Evolutionary conservation across 352 stramenopile genomes (phyloP).

Genomic region (Globisporangium orthogonon): DNA sequence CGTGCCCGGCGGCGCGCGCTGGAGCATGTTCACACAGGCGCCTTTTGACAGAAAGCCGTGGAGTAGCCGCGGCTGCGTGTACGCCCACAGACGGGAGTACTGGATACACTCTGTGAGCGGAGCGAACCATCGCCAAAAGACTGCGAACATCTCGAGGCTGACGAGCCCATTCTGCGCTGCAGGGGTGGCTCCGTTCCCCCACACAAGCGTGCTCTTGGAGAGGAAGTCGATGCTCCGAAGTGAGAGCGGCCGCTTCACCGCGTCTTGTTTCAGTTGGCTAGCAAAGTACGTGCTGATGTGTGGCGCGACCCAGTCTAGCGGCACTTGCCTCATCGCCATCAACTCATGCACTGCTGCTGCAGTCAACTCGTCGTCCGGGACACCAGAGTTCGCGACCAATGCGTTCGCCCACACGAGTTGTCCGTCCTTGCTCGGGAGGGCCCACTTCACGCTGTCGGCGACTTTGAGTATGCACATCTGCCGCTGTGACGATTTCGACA

Average conservation of each 20-base stretch:
- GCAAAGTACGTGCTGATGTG: conserved; percentile 77
- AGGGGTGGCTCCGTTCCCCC: conserved; percentile 33
- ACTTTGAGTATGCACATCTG: conserved; percentile 51
- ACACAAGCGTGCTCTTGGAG: conserved; percentile 63
- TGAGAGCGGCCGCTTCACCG: conserved; percentile 59
- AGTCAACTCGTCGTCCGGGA: conserved; percentile 15
- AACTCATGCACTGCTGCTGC: conserved; percentile 31
- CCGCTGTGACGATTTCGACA: conserved; percentile 23
- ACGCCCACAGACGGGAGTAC: conserved; percentile 52
- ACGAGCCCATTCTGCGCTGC: conserved; percentile 34
- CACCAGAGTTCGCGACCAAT: conserved; percentile 34
- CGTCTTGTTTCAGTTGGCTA: conserved; percentile 58
- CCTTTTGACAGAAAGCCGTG: conserved; percentile 82
- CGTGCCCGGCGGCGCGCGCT: conserved; percentile 54
- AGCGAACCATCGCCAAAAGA: conserved; percentile 74
- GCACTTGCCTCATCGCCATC: conserved; percentile 29
- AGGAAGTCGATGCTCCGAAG: conserved; percentile 75
- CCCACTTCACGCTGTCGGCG: conserved; percentile 35
- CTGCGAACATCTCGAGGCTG: conserved; percentile 58
- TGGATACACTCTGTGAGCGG: conserved; percentile 61
- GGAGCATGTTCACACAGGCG: conserved; percentile 68
- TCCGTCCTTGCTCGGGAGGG: conserved; percentile 39
- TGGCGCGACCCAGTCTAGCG: conserved; percentile 57
- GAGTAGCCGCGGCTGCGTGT: conserved; percentile 70
- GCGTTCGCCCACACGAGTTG: conserved; percentile 64